These are phyloP conservation scores for Phytophthora europaea DNA, from an alignment of 352 stramenopile genomes.

Conservation along the genomic window DNA sequence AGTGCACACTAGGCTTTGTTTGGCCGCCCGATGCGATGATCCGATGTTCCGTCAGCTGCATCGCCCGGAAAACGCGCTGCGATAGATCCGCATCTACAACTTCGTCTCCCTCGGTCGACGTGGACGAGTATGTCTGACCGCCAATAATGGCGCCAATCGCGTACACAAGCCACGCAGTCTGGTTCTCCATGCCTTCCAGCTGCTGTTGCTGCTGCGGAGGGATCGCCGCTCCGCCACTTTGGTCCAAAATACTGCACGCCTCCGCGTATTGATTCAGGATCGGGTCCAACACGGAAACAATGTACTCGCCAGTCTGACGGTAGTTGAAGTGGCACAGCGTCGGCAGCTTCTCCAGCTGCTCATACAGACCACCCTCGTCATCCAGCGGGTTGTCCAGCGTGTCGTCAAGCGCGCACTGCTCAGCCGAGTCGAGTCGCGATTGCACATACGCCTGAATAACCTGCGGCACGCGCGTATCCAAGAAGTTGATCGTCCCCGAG, in stretches of 20 bases:
- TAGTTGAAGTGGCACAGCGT: slow-evolving; percentile 99
- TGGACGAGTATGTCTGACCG: slow-evolving; percentile 95
- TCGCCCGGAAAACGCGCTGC: slow-evolving; percentile 96
- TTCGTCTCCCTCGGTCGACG: slow-evolving; percentile 94
- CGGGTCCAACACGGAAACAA: slow-evolving; percentile 96
- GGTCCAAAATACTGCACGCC: slow-evolving; percentile 80
- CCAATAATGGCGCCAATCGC: slow-evolving; percentile 97
- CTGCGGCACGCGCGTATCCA: slow-evolving; percentile 79
- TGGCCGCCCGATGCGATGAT: slow-evolving; percentile 90
- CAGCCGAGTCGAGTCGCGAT: slow-evolving; percentile 95
- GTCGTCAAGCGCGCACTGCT: slow-evolving; percentile 94
- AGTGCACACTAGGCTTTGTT: slow-evolving; percentile 91
- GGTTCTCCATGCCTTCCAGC: slow-evolving; percentile 92
- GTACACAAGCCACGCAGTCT: slow-evolving; percentile 98
- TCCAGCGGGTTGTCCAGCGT: slow-evolving; percentile 97
- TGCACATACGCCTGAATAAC: slow-evolving; percentile 98
- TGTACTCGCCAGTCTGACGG: slow-evolving; percentile 91
- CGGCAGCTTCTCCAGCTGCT: slow-evolving; percentile 97
- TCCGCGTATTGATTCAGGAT: slow-evolving; percentile 96
- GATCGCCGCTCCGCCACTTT: slow-evolving; percentile 55
- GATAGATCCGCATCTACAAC: slow-evolving; percentile 97
- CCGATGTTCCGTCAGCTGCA: slow-evolving; percentile 96
- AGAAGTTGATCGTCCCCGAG: slow-evolving; percentile 62
- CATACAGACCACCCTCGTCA: slow-evolving; percentile 96
- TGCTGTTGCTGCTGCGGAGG: slow-evolving; percentile 61